A percentile compares a stretch with the other conserved stretches of the same genome.
phyloP scores from a whole-genome alignment of 2,329 filamentous ascomycete species.

The Trichoderma atrobrunneum region DNA sequence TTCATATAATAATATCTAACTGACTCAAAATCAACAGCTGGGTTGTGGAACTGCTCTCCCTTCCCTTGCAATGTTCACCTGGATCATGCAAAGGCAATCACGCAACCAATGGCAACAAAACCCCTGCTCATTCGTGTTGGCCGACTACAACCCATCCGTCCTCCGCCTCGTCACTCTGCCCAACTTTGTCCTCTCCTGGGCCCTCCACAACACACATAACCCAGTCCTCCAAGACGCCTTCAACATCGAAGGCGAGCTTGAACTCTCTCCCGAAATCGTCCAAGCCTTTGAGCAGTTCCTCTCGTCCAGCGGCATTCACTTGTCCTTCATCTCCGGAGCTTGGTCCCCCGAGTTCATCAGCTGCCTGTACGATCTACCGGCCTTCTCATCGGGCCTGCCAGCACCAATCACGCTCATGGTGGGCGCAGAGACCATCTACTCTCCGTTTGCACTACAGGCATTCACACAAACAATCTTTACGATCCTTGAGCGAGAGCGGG shows the following conservation, averaged over 20 bases:
- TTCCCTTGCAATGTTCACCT: slow-evolving; percentile 68
- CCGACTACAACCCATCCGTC: slow-evolving; percentile 79
- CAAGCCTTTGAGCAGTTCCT: slow-evolving; percentile 58
- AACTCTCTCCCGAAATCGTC: slow-evolving; percentile 58
- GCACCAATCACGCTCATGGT: slow-evolving; percentile 52
- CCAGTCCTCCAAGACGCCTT: slow-evolving; percentile 46
- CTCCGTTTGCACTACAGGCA: slow-evolving; percentile 63
- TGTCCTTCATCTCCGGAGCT: slow-evolving; percentile 70
- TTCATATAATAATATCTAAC: background rate
- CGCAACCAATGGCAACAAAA: slow-evolving; percentile 10
- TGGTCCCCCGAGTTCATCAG: slow-evolving; percentile 67
- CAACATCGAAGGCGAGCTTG: slow-evolving; percentile 57
- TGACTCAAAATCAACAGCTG: slow-evolving; percentile 47
- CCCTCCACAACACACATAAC: slow-evolving; percentile 42
- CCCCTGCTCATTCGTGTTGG: slow-evolving; percentile 60
- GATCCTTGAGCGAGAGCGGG: slow-evolving; percentile 49
- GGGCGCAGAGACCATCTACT: slow-evolving; percentile 82
- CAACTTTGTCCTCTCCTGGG: slow-evolving; percentile 72
- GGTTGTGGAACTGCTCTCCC: slow-evolving; percentile 78
- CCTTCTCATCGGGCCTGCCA: slow-evolving; percentile 8
- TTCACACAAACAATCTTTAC: slow-evolving; percentile 67
- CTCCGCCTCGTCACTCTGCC: slow-evolving; percentile 75
- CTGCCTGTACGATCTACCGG: slow-evolving; percentile 46
- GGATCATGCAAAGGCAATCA: slow-evolving; percentile 39
- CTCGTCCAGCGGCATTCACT: slow-evolving; percentile 44